Base-by-base conservation (phyloP, 148 eudicot genomes). In the Cornus florida region DNA sequence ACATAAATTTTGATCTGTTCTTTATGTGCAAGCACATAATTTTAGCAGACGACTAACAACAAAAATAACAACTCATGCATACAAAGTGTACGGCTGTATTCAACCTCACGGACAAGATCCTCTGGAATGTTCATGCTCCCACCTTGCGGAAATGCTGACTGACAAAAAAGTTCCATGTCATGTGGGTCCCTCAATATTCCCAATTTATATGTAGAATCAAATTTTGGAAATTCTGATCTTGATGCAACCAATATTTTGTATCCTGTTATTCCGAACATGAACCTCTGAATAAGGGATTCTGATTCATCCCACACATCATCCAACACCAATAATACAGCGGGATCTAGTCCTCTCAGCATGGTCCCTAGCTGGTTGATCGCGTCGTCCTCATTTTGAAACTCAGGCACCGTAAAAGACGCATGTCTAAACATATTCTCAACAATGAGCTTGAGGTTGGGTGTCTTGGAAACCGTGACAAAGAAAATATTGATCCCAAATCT, bases 241-340 rank as follows among this genome's bases (percentile, higher is more conserved):
- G 80, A 77, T 10, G 80, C 70, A 23, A 77, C 80, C 74, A 77
- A 57, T 70, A 77, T 70, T 39, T 70, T 70, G 69, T 23, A 70
- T 11, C 56, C 69, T 20, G 48, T 39, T 19, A 77, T 70, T 23
- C 53, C 4, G 22, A 35, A 70, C 50, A 5, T 28, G 1, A 28
- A 28, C 28, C 28, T 28, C 28, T 28, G 28, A 28, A 28, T 28
- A 28, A 28, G 28, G 23, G 50, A 48, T 32, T 77, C 74, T 6
- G 17, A 31, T 31, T 17, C 70, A 2, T 24, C 33, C 80, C 80
- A 77, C 67, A 77, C 74, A 70, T 77, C 74, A 77, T 77, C 74
- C 65, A 77, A 35, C 10, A 77, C 74, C 73, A 77, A 69, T 10
- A 77, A 65, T 23, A 70, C 31, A 57, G n/a, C n/a, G n/a, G 74